Evolutionary conservation across 768 basidiomycete genomes (phyloP), one percentile per base, ranked within the genome.

Genomic region (Mycena maculata): DNA sequence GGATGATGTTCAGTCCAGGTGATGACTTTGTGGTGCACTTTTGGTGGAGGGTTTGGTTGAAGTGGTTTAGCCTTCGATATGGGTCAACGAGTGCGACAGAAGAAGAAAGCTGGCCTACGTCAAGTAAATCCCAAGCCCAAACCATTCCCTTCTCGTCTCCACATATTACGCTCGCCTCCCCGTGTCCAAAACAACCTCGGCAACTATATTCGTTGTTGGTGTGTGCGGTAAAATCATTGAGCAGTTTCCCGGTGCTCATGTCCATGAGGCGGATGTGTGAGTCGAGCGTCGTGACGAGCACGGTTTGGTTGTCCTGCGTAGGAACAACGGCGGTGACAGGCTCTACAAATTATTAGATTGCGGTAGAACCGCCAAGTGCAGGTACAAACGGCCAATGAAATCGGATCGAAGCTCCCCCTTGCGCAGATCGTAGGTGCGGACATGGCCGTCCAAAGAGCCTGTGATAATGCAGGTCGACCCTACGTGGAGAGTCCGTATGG

Each of bases 1-100:
- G 94, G 95, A 78, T 96, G 93, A 71, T 95, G 89, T 79, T 96
- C 95, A 2, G 93, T 90, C 94, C 96, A 98, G 13, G 93, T 94
- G 54, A 98, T 90, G 30, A 93, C 86, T 76, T 93, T 95, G 42
- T 90, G 83, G 75, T 98, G 97, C 1, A 87, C 88, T 74, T 90
- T 88, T 28, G 88, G 90, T 11, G 93, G 93, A 44, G 92, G 92
- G 65, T 88, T 89, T 28, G 90, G 91, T 60, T 86, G 83, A 18
- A 95, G 72, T 18, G 89, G 80, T 61, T 87, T 89, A 11, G 88
- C 94, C 96, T 96, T 47, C n/a, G 54, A 50, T 47, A 7, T 47
- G 27, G 42, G 58, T 65, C 68, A 70, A 52, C 41, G 50, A 33
- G 54, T 48, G 65, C 47, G 33, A 48, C 48, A 53, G 39, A 44